Evolutionary conservation across 1,284 basidiomycete genomes (phyloP).

Genomic region (Mrakiaceae sp.): DNA sequence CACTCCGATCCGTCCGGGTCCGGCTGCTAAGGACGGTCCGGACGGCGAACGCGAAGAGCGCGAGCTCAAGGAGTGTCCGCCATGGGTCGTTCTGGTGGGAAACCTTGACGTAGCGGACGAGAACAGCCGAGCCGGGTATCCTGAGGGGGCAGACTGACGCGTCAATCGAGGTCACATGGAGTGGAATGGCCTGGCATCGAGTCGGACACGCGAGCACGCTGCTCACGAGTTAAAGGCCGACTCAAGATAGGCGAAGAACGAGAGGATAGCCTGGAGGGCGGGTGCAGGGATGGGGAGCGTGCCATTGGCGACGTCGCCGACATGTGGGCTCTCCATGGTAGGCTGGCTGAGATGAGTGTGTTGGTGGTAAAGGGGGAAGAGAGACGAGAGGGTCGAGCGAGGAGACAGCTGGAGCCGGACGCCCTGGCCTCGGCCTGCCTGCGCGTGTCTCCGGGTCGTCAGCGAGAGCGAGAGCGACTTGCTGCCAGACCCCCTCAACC

Average conservation of each 20-base stretch:
- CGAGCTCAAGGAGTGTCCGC: conserved; percentile 78
- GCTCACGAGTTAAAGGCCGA: neutral
- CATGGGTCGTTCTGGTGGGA: conserved; percentile 82
- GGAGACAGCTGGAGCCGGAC: no score
- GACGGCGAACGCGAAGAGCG: conserved; percentile 79
- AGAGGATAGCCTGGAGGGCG: neutral
- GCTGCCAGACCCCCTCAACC: no score
- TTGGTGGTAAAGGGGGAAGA: no score
- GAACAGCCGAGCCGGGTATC: conserved; percentile 77
- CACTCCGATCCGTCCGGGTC: conserved; percentile 70
- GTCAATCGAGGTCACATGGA: neutral
- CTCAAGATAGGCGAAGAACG: neutral
- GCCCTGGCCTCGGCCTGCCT: no score
- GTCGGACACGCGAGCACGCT: neutral
- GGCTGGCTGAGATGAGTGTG: no score
- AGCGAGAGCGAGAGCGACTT: no score
- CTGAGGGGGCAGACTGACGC: conserved; percentile 23
- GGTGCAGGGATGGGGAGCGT: neutral
- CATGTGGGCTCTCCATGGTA: neutral
- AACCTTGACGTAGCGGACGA: conserved; percentile 75
- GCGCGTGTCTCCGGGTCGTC: no score
- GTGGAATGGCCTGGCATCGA: no score
- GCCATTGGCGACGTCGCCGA: neutral
- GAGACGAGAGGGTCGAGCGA: no score
- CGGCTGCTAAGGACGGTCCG: conserved; percentile 79